Evolutionary conservation across 192 early-diverging fungal genomes (phyloP), one percentile per base, ranked within the genome.

Genomic region (Entomortierella chlamydospora): DNA sequence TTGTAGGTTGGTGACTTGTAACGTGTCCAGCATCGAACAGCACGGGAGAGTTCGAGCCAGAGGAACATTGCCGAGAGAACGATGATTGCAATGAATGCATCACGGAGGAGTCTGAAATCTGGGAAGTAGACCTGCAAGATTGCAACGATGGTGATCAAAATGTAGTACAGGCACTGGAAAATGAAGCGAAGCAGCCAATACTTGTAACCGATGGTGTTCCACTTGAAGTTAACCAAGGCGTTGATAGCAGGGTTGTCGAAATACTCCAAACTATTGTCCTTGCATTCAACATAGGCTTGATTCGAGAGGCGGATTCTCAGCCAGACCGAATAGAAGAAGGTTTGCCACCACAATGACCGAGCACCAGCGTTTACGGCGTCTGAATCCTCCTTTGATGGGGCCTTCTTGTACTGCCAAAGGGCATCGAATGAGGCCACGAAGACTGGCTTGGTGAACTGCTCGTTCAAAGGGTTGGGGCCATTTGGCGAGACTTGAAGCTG

Each of bases 141-240:
- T 10, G 64, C 57, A 4, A 55, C 52, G 0, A 43, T 49, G 28
- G 57, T 15, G 12, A 74, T 52, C 29, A 74, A 25, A 47, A 67
- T 31, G 33, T 74, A 74, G 52, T 52, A 74, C 26, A 74, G 0
- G 45, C 70, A 28, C 22, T 52, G 58, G 23, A 39, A 25, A 10
- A 54, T 22, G 33, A 54, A 68, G 6, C 73, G 73, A n/a, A 58
- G 22, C 13, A 47, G 17, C 73, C 73, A 77, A 47, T 68, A 77
- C 22, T 28, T 41, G 51, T 45, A 68, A 10, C 65, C 73, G 10
- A 77, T 62, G 6, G 65, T 77, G 51, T 74, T 74, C 72, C 73
- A 77, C 41, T 64, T 77, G 63, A 61, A 77, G n/a, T 52, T 43
- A 7, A 77, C 58, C 9, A 77, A 33, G 0, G 73, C 73, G 0